phyloP scores from a whole-genome alignment of 805 yeast species.

The Saccharomyces kudriavzevii region DNA sequence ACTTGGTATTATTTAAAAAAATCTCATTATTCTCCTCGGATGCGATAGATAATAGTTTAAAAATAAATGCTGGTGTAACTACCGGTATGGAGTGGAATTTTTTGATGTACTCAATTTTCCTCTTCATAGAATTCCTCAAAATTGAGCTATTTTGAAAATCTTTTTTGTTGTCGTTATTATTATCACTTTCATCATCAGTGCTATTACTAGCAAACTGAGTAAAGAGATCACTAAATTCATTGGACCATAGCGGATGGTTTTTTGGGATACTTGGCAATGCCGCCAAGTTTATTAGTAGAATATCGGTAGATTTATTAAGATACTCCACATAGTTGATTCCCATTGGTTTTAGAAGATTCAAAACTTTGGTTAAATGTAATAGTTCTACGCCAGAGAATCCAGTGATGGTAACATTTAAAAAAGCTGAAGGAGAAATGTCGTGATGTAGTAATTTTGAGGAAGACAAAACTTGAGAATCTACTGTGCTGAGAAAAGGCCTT shows the following conservation, averaged over 20 bases:
- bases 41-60: conserved; percentile 12
- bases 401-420: conserved; percentile 42
- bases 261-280: conserved; percentile 22
- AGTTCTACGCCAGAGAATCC: conserved; percentile 76
- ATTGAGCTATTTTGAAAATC: conserved; percentile 14
- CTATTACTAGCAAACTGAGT: background rate
- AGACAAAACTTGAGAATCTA: conserved; percentile 23
- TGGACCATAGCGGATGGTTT: conserved; percentile 23
- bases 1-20: conserved; percentile 22
- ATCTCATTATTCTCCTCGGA: conserved; percentile 3
- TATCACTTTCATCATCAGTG: conserved; percentile 2
- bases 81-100: conserved; percentile 25
- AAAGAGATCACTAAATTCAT: conserved; percentile 25
- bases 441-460: conserved; percentile 15
- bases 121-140: conserved; percentile 28
- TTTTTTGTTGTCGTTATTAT: conserved; percentile 5
- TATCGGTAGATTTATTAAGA: conserved; percentile 25
- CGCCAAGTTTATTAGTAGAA: conserved; percentile 25
- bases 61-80: conserved; percentile 26
- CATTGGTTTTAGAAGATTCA: conserved; percentile 39
- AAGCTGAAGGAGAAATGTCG: background rate
- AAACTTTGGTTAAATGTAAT: conserved; percentile 59
- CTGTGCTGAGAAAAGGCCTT: conserved; percentile 35
- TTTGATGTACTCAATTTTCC: conserved; percentile 28
- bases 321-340: conserved; percentile 21